Conservation (phyloP, 306 rosid species). For the Hippophae rhamnoides region DNA sequence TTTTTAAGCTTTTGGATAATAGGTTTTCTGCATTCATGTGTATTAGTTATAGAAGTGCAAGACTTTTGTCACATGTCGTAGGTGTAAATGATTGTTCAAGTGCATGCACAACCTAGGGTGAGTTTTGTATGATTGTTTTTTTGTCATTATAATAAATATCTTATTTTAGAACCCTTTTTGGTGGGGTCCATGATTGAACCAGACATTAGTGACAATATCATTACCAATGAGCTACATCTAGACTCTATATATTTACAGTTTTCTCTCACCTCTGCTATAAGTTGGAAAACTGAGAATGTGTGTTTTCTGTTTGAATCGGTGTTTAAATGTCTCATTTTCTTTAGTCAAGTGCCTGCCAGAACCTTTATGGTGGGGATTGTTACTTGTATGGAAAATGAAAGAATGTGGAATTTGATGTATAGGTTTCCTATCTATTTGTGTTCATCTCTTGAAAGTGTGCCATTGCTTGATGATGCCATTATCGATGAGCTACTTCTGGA, state of each 20-base stretch:
- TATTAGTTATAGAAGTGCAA: too few relatives aligned
- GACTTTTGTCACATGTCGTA: too few relatives aligned
- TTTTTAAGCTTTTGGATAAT: too few relatives aligned
- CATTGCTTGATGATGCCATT: conserved; percentile 3
- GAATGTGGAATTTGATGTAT: neutral
- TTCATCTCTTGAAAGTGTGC: conserved; percentile 27
- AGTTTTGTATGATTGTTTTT: too few relatives aligned
- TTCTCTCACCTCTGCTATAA: neutral
- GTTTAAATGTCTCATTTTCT: neutral
- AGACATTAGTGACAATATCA: too few relatives aligned
- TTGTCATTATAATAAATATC: too few relatives aligned
- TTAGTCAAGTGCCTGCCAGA: neutral
- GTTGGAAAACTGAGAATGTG: neutral
- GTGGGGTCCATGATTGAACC: too few relatives aligned
- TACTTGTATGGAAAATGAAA: neutral
- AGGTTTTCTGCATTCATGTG: too few relatives aligned
- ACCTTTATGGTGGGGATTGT: neutral
- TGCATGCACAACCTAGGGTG: too few relatives aligned
- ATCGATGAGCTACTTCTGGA: conserved; percentile 15
- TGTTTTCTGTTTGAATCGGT: neutral
- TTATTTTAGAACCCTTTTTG: too few relatives aligned
- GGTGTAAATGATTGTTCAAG: too few relatives aligned
- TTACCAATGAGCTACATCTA: conserved; percentile 14
- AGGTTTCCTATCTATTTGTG: conserved; percentile 20
- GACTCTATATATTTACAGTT: neutral